Conservation (phyloP, 768 basidiomycete genomes). For the Neoboletus subvelutipes region DNA sequence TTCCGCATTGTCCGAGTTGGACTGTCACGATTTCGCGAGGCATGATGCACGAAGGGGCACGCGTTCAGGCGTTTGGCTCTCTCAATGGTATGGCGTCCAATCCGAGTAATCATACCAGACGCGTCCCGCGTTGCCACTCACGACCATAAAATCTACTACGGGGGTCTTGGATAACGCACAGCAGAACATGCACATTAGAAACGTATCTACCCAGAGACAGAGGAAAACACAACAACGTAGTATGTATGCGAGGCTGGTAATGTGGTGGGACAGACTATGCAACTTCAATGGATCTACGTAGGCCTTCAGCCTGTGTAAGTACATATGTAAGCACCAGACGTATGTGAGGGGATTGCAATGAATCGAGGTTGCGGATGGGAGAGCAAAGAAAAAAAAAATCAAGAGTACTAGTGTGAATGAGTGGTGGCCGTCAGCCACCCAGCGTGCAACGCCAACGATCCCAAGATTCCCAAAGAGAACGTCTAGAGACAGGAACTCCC, state of each 20-base stretch:
- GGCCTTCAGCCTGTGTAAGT: conserved; percentile 37
- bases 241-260: conserved; percentile 24
- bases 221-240: conserved; percentile 22
- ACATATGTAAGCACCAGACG: conserved; percentile 27
- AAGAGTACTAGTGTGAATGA: conserved; percentile 11
- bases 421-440: conserved; percentile 33
- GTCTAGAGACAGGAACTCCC: conserved; percentile 13
- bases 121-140: conserved; percentile 2
- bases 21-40: conserved; percentile 83
- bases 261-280: conserved; percentile 18
- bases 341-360: conserved; percentile 14
- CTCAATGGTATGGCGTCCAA: conserved; percentile 3
- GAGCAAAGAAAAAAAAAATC: conserved; percentile 7
- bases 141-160: too few species aligned
- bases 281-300: conserved; percentile 26
- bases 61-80: conserved; percentile 11
- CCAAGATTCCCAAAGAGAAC: conserved; percentile 15
- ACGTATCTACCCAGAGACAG: conserved; percentile 13
- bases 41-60: conserved; percentile 41
- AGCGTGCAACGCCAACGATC: conserved; percentile 17
- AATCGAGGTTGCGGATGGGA: conserved; percentile 3
- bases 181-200: conserved; percentile 21
- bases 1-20: conserved; percentile 90
- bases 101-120: conserved; percentile 4
- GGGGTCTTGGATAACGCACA: conserved; percentile 1